Evolutionary conservation across 2,329 filamentous ascomycete species (phyloP).

Genomic region (Hypocreales sp.): DNA sequence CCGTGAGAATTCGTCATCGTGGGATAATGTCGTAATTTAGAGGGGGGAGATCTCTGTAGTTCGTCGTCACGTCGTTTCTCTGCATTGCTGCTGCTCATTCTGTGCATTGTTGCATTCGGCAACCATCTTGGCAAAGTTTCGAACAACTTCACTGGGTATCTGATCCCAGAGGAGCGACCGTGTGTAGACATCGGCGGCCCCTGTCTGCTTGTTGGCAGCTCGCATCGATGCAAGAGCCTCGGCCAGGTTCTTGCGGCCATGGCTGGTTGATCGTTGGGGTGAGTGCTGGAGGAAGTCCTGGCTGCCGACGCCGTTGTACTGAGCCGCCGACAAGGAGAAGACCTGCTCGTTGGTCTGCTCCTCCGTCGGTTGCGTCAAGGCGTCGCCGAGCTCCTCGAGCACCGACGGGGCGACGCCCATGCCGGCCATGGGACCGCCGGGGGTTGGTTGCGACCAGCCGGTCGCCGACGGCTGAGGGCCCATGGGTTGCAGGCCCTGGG

Average conservation of each 20-base stretch:
- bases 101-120: conserved; percentile 49
- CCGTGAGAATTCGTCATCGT: conserved; percentile 19
- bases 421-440: conserved; percentile 28
- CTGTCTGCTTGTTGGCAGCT: conserved; percentile 48
- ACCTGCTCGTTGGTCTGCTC: conserved; percentile 79
- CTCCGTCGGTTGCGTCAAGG: conserved; percentile 59
- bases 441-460: conserved; percentile 26
- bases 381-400: conserved; percentile 51
- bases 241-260: conserved; percentile 58
- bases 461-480: conserved; percentile 37
- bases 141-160: conserved; percentile 81
- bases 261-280: conserved; percentile 38
- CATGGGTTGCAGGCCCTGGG: conserved; percentile 27
- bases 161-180: conserved; percentile 88
- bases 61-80: conserved; percentile 25
- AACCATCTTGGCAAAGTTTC: conserved; percentile 84
- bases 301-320: conserved; percentile 63
- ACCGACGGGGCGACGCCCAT: conserved; percentile 36
- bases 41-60: conserved; percentile 17
- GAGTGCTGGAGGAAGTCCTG: conserved; percentile 52
- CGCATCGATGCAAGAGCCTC: conserved; percentile 72
- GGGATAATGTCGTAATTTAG: no score
- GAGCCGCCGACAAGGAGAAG: conserved; percentile 70
- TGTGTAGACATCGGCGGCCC: conserved; percentile 77
- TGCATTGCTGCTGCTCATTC: conserved; percentile 25